phyloP scores from a whole-genome alignment of 768 basidiomycete species.

The Lentinula sp. region DNA sequence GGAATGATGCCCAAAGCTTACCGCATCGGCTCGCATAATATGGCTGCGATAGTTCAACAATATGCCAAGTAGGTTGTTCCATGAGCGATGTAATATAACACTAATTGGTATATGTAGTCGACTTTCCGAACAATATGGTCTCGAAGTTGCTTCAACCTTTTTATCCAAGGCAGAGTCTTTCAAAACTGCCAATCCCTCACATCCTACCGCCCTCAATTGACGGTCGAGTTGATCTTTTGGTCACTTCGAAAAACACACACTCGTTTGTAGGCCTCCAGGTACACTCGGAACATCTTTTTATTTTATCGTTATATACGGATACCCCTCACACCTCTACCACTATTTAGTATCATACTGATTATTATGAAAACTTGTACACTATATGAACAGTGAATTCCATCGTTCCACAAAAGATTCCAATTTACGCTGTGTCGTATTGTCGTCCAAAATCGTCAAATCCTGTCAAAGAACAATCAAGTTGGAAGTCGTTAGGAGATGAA shows the following conservation, averaged over 20 bases:
- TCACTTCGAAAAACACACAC: too few relatives aligned
- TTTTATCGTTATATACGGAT: not conserved
- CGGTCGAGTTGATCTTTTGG: too few relatives aligned
- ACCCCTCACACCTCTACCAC: not conserved
- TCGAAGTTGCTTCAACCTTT: constrained; percentile 42
- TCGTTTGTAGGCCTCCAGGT: too few relatives aligned
- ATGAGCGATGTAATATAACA: not conserved
- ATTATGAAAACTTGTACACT: not conserved
- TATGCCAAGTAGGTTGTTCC: constrained; percentile 59
- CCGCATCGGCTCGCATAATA: constrained; percentile 62
- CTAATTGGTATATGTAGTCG: constrained; percentile 34
- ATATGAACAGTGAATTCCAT: constrained; percentile 5
- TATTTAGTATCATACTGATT: too few relatives aligned
- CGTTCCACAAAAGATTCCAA: constrained; percentile 13
- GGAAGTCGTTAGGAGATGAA: not conserved
- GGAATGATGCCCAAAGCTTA: constrained; percentile 87
- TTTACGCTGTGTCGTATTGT: constrained; percentile 7
- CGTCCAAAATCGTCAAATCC: constrained; percentile 4
- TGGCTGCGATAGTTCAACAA: constrained; percentile 82
- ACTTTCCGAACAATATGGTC: constrained; percentile 70
- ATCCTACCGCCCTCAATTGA: not conserved
- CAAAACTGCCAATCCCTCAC: not conserved
- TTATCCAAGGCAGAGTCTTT: not conserved
- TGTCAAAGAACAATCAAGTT: not conserved
- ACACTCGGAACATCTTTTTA: too few relatives aligned